These are phyloP conservation scores for Saturnispora sekii DNA, from an alignment of 805 yeast genomes.

Conservation along the genomic window DNA sequence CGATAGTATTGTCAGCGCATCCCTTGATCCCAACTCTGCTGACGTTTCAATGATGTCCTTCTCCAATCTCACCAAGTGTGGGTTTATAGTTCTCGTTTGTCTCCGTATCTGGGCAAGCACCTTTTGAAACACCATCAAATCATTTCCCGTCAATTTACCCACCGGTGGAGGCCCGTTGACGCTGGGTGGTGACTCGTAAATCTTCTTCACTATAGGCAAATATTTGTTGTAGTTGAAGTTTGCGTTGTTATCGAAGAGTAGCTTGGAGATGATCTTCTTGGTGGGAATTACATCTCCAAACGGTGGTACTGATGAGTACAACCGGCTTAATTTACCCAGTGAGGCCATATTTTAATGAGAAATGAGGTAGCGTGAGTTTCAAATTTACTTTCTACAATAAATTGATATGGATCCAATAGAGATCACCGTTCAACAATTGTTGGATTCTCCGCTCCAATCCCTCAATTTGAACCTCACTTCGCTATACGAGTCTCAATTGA, in stretches of 20 bases:
- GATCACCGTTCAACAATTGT: conserved; percentile 43
- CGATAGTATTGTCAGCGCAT: conserved; percentile 68
- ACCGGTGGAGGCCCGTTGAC: conserved; percentile 6
- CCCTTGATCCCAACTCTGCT: conserved; percentile 73
- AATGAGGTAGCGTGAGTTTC: too few relatives aligned
- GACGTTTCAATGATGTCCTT: conserved; percentile 69
- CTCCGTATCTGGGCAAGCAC: conserved; percentile 54
- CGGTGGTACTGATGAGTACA: conserved; percentile 24
- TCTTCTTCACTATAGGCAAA: conserved; percentile 40
- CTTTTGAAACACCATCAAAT: conserved; percentile 58
- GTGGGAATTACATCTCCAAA: conserved; percentile 46
- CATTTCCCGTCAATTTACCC: conserved; percentile 38
- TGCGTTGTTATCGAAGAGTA: conserved; percentile 60
- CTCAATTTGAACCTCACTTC: conserved; percentile 41
- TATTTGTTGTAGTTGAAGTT: conserved; percentile 44
- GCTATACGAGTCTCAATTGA: conserved; percentile 47
- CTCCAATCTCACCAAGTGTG: conserved; percentile 50
- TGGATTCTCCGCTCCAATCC: conserved; percentile 45
- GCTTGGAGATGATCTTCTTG: conserved; percentile 43
- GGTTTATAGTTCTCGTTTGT: conserved; percentile 50
- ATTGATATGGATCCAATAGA: conserved; percentile 48
- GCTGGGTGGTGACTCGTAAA: conserved; percentile 32
- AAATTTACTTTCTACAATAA: not conserved
- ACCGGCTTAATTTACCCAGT: not conserved
- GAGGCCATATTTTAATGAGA: too few relatives aligned